These are phyloP conservation scores for Clarireedia paspali DNA, from an alignment of 2,329 filamentous ascomycete genomes.

Conservation along the genomic window DNA sequence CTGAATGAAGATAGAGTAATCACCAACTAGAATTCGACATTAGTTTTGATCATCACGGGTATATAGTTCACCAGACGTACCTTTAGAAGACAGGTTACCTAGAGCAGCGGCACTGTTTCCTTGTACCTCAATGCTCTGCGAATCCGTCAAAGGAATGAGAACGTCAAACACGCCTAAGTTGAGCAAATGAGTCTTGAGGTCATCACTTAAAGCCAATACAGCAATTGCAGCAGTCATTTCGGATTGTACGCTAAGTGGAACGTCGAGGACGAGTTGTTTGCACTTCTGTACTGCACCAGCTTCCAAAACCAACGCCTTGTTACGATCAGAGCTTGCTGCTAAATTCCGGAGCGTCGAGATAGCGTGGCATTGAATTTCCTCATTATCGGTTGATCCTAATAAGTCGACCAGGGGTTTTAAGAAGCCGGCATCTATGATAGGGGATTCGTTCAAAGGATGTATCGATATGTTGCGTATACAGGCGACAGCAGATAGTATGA, in stretches of 20 bases:
- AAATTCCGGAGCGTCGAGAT: slow-evolving; percentile 95
- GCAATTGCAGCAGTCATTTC: slow-evolving; percentile 99
- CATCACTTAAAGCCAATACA: slow-evolving; percentile 88
- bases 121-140: slow-evolving; percentile 93
- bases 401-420: slow-evolving; percentile 88
- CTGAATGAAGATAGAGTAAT: slow-evolving; percentile 92
- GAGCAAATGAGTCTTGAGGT: slow-evolving; percentile 84
- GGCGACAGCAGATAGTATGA: slow-evolving; percentile 93
- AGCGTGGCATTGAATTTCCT: slow-evolving; percentile 97
- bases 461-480: slow-evolving; percentile 99
- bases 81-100: slow-evolving; percentile 94
- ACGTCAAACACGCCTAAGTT: slow-evolving; percentile 94
- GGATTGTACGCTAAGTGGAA: slow-evolving; percentile 89
- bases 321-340: slow-evolving; percentile 91
- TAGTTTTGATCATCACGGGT: slow-evolving; percentile 16
- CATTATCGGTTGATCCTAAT: slow-evolving; percentile 90
- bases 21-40: slow-evolving; percentile 63
- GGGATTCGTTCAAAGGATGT: slow-evolving; percentile 93
- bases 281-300: slow-evolving; percentile 97
- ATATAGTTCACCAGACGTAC: slow-evolving; percentile 39
- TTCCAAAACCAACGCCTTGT: slow-evolving; percentile 95
- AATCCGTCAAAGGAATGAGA: slow-evolving; percentile 88
- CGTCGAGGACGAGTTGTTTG: slow-evolving; percentile 90
- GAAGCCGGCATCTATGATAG: slow-evolving; percentile 97
- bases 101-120: slow-evolving; percentile 95